Base-by-base conservation (phyloP, 164 flowering plant species). In the Euptelea pleiosperma region DNA sequence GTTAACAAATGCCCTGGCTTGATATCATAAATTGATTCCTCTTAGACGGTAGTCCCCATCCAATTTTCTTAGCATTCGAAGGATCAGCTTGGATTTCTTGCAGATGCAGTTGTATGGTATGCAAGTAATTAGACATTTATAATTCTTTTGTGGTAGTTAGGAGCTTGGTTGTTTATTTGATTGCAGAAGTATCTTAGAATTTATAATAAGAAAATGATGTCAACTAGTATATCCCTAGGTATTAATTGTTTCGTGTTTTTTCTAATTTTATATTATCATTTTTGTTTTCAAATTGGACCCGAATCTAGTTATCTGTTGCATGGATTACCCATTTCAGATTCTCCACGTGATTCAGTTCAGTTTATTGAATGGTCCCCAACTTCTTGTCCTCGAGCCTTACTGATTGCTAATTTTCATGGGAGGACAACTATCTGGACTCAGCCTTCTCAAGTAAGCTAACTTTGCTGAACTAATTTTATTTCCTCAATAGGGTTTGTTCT, bases 271-370 rank as follows among this genome's bases (percentile, higher is more conserved):
- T 31, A 18, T 44, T 31, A 6, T 29, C 35, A 6, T 0, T 46
- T 15, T 40, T 28, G 8, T 39, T 34, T 25, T 51, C 35, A 28
- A 11, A 16, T 56, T 34, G 19, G 19, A 3, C 36, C n/a, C 55
- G 49, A 18, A 28, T 60, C 1, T 26, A 25, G 30, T 57, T 29
- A 18, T 48, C 22, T 8, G 18, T 48, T 61, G n/a, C 15, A 22
- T 43, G 49, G 55, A 39, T 57, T 52, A 30, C 35, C 9, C 61
- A 52, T 40, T 63, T 64, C 91, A 94, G 99, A 94, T 77, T 88
- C 95, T 75, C 99, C 97, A 49, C 91, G 99, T 55, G 99, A 94
- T 74, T 94, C 97, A 45, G 96, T 94, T 72, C 99, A 94, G 66
- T 94, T 88, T 66, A 86, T 91, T 57, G 99, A 91, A 70, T 94